A percentile compares a stretch with the other conserved stretches of the same genome.
Conservation (phyloP, 2,329 filamentous ascomycete genomes). For the Botrytis byssoidea region DNA sequence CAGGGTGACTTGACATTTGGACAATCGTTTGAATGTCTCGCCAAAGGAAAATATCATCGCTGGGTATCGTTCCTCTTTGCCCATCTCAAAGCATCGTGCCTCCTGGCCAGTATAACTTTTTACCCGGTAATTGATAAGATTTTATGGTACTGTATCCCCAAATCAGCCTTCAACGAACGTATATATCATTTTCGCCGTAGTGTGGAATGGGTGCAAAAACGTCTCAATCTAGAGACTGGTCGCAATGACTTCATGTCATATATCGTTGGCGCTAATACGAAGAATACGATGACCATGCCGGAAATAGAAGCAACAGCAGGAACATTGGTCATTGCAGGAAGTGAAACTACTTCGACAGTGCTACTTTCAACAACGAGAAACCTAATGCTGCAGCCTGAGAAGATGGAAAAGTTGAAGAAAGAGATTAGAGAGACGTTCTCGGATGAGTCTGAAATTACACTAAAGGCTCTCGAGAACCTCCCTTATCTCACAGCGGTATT, state of each 20-base stretch:
- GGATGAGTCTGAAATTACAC: conserved; percentile 42
- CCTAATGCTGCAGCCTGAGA: conserved; percentile 38
- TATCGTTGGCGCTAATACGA: conserved; percentile 27
- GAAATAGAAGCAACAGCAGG: conserved; percentile 21
- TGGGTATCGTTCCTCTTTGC: background rate
- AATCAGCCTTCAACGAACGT: background rate
- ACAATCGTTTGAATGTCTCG: background rate
- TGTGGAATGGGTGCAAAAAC: background rate
- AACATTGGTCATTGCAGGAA: conserved; percentile 23
- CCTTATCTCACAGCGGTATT: conserved; percentile 4
- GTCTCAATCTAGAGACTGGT: conserved; percentile 26
- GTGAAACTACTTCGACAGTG: conserved; percentile 24
- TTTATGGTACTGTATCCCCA: background rate
- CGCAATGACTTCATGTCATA: conserved; percentile 41
- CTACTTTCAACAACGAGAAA: conserved; percentile 25
- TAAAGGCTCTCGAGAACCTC: conserved; percentile 23
- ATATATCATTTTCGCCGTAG: background rate
- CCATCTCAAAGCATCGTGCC: background rate
- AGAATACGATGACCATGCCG: conserved; percentile 23
- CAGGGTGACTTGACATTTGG: conserved; percentile 1
- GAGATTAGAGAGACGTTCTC: conserved; percentile 45
- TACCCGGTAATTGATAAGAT: background rate
- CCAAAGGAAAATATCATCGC: background rate
- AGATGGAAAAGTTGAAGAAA: conserved; percentile 37
- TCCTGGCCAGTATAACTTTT: background rate